phyloP scores from a whole-genome alignment of 106 monocot genomes.

The Phalaenopsis aphrodite region DNA sequence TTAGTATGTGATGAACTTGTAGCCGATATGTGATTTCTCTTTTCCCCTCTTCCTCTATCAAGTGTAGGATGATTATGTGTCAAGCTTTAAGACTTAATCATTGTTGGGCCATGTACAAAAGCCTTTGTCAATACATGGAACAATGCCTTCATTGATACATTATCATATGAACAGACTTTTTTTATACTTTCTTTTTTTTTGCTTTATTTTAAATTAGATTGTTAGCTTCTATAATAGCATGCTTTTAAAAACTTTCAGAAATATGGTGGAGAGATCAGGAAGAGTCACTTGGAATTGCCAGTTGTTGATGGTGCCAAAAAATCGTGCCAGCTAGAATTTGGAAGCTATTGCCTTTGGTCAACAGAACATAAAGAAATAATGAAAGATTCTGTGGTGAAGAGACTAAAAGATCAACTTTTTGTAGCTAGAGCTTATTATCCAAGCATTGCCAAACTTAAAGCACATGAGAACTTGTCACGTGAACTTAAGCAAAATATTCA shows the following conservation, averaged over 20 bases:
- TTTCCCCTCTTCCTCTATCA: neutral
- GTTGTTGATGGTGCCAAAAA: neutral
- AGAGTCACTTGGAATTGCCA: neutral
- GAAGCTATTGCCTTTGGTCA: conserved; percentile 15
- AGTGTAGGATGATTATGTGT: neutral
- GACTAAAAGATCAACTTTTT: conserved; percentile 53
- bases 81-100: neutral
- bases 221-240: neutral
- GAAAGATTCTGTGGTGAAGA: conserved; percentile 11
- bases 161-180: neutral
- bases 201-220: neutral
- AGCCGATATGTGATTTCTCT: too few relatives aligned
- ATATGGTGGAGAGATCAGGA: conserved; percentile 6
- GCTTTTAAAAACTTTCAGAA: neutral
- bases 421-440: conserved; percentile 76
- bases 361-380: conserved; percentile 2
- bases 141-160: too few relatives aligned
- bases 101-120: neutral
- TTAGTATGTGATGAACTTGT: neutral
- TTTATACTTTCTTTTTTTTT: neutral
- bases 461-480: conserved; percentile 27
- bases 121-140: too few relatives aligned
- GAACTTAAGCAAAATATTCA: conserved; percentile 71
- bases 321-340: conserved; percentile 6
- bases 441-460: conserved; percentile 58